Evolutionary conservation across 2,329 filamentous ascomycete species (phyloP).

Genomic region (Penicillium decumbens): DNA sequence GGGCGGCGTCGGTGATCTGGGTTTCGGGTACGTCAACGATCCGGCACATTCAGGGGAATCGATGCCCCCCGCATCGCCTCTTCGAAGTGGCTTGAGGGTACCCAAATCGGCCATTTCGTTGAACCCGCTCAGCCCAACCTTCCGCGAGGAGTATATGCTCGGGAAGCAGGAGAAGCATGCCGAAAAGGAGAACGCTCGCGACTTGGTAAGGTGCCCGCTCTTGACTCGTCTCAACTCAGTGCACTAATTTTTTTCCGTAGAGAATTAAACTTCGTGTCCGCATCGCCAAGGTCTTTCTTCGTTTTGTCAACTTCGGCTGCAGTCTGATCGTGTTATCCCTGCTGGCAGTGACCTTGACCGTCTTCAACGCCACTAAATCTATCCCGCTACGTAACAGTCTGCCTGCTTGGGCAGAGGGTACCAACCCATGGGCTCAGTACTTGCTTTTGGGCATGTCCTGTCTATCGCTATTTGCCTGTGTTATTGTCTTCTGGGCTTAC

Average conservation of each 20-base stretch:
- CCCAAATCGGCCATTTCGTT: slow-evolving; percentile 73
- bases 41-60: slow-evolving; percentile 48
- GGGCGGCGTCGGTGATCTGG: slow-evolving; percentile 68
- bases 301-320: slow-evolving; percentile 94
- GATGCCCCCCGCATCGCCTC: slow-evolving; percentile 68
- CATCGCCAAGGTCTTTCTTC: slow-evolving; percentile 90
- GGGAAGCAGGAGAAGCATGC: slow-evolving; percentile 79
- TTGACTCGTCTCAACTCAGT: not conserved
- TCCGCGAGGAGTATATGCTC: slow-evolving; percentile 77
- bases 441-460: slow-evolving; percentile 73
- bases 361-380: slow-evolving; percentile 81
- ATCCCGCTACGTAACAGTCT: slow-evolving; percentile 73
- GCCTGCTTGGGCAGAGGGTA: slow-evolving; percentile 75
- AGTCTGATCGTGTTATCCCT: slow-evolving; percentile 90
- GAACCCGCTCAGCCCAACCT: slow-evolving; percentile 86
- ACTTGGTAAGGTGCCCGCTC: slow-evolving; percentile 63
- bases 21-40: slow-evolving; percentile 80
- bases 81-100: slow-evolving; percentile 86
- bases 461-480: slow-evolving; percentile 72
- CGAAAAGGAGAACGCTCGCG: slow-evolving; percentile 80
- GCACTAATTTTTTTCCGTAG: slow-evolving; percentile 50
- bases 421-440: slow-evolving; percentile 84
- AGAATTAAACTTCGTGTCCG: slow-evolving; percentile 89
- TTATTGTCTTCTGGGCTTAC: slow-evolving; percentile 79
- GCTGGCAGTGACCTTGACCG: slow-evolving; percentile 78